Percentiles rank a stretch among this genome's conserved stretches.
phyloP scores from a whole-genome alignment of 164 flowering plant species.

The Litsea cubeba region DNA sequence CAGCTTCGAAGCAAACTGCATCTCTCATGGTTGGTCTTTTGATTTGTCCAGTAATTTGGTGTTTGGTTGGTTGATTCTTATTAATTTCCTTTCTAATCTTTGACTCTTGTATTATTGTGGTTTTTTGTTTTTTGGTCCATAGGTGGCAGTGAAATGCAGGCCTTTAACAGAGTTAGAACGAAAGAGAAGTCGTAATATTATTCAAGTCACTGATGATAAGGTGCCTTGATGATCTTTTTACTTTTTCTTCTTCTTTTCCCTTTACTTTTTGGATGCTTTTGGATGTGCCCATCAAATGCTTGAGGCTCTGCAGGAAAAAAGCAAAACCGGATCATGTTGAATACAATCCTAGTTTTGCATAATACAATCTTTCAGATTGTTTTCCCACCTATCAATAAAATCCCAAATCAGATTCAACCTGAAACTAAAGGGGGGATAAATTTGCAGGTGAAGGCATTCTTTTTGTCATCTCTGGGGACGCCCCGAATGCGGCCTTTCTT shows the following conservation, averaged over 20 bases:
- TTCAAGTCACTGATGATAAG: slow-evolving; percentile 61
- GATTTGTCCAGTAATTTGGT: neutral
- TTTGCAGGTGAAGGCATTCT: too few species aligned
- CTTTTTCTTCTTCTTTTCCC: neutral
- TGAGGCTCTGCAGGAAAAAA: too few species aligned
- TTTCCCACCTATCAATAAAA: too few species aligned
- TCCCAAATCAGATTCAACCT: too few species aligned
- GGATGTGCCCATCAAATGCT: neutral
- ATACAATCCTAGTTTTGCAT: too few species aligned
- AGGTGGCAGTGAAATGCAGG: slow-evolving; percentile 92
- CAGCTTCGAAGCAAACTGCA: slow-evolving; percentile 55
- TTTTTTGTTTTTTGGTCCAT: slow-evolving; percentile 1
- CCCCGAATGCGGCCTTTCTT: neutral
- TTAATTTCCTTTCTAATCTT: neutral
- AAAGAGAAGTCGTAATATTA: slow-evolving; percentile 48
- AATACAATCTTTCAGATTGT: too few species aligned
- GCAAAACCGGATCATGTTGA: too few species aligned
- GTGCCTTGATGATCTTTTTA: slow-evolving; percentile 21
- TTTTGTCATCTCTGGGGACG: too few species aligned
- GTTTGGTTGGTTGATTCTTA: slow-evolving; percentile 1
- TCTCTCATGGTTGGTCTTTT: slow-evolving; percentile 56
- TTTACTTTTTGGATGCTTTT: neutral
- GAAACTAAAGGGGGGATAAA: too few species aligned
- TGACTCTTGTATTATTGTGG: neutral
- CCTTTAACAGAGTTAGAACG: slow-evolving; percentile 50